Evolutionary conservation across 495 filamentous ascomycete genomes (phyloP).

Genomic region (Aspergillus mulundensis): DNA sequence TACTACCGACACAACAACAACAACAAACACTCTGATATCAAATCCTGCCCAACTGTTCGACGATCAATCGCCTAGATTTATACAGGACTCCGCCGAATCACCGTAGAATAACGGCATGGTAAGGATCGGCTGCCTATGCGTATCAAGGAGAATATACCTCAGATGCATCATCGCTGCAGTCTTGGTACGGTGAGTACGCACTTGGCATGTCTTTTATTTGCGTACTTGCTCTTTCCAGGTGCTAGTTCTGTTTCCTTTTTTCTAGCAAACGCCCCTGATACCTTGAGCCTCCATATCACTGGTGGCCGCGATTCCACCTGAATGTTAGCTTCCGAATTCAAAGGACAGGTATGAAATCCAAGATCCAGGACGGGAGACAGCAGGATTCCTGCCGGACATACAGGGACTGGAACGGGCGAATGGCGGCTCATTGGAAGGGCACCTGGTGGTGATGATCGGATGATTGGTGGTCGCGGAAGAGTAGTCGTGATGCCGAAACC

Average conservation of each 20-base stretch:
- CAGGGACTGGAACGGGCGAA: constrained; percentile 28
- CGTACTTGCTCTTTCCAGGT: background rate
- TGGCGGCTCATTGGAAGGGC: constrained; percentile 47
- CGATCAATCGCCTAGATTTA: background rate
- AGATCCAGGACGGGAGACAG: constrained; percentile 8
- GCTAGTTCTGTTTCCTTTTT: background rate
- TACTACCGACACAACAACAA: background rate
- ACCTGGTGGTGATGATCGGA: constrained; percentile 37
- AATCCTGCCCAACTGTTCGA: background rate
- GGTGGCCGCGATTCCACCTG: background rate
- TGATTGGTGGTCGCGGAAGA: constrained; percentile 18
- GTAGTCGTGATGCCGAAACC: constrained; percentile 11
- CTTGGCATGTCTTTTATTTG: background rate
- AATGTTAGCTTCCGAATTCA: constrained; percentile 6
- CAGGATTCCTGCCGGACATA: constrained; percentile 8
- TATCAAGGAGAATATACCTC: background rate
- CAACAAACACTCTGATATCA: background rate
- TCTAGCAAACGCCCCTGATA: background rate
- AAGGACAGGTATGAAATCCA: constrained; percentile 10
- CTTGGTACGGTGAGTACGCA: background rate
- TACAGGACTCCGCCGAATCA: background rate
- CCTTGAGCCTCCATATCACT: background rate
- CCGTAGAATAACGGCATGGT: background rate
- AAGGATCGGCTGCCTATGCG: background rate
- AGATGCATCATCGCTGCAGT: background rate